Evolutionary conservation across 352 stramenopile genomes (phyloP).

Genomic region (Phytophthora sp.): DNA sequence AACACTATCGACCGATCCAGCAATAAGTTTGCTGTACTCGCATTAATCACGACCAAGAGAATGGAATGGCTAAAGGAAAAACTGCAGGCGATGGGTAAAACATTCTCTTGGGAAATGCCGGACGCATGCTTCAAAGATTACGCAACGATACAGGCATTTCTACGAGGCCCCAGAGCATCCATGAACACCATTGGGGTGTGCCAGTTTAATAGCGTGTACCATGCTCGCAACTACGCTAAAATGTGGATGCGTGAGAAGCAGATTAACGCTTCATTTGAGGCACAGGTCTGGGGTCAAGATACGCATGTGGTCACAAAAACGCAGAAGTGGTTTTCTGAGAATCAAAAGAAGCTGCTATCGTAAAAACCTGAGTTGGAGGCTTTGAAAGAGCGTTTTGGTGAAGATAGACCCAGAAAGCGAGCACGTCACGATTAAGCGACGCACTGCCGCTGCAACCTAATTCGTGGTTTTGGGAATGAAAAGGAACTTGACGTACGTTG

Average conservation of each 20-base stretch:
- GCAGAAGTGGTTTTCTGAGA: background rate
- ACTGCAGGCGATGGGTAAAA: background rate
- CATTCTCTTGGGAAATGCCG: slow-evolving; percentile 18
- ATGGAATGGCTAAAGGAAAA: slow-evolving; percentile 5
- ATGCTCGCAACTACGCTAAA: background rate
- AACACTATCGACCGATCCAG: background rate
- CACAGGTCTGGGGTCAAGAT: background rate
- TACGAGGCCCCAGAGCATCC: background rate
- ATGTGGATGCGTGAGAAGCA: slow-evolving; percentile 11
- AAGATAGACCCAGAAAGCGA: background rate
- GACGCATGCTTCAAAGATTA: background rate
- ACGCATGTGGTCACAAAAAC: slow-evolving; percentile 7
- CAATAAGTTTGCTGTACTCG: background rate
- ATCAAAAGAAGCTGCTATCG: slow-evolving; percentile 1
- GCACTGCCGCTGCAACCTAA: too few relatives aligned
- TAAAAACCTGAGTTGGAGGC: background rate
- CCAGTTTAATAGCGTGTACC: background rate
- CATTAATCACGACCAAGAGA: slow-evolving; percentile 1
- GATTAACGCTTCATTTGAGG: slow-evolving; percentile 7
- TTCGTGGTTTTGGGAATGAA: too few relatives aligned
- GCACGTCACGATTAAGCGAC: background rate
- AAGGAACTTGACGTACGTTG: slow-evolving; percentile 31
- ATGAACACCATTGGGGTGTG: background rate
- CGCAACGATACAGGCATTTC: background rate
- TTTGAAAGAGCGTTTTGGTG: background rate